Evolutionary conservation across 371 early-diverging fungal species (phyloP).

Genomic region (Mucor circinelloides): DNA sequence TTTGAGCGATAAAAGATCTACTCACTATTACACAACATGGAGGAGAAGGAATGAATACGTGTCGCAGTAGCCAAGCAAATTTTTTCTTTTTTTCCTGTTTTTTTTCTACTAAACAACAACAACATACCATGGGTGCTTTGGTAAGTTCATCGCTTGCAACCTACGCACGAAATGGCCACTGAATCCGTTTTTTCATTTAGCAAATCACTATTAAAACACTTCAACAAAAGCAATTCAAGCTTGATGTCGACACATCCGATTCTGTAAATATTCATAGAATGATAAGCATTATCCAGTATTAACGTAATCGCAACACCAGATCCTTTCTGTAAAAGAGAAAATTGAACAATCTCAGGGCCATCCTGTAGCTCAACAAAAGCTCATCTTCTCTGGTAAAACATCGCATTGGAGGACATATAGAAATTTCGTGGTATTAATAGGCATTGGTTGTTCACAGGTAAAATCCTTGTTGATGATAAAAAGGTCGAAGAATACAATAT

Average conservation of each 20-base stretch:
- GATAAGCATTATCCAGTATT: neutral
- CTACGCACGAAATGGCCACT: neutral
- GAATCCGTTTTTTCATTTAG: slow-evolving; percentile 30
- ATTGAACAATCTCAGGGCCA: slow-evolving; percentile 73
- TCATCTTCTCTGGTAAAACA: slow-evolving; percentile 80
- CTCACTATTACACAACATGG: neutral
- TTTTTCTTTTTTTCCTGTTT: neutral
- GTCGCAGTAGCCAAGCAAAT: slow-evolving; percentile 11
- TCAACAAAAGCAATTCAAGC: slow-evolving; percentile 77
- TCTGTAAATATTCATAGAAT: slow-evolving; percentile 51
- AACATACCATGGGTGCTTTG: slow-evolving; percentile 22
- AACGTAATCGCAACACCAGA: slow-evolving; percentile 31
- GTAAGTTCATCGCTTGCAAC: slow-evolving; percentile 6
- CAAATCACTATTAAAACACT: slow-evolving; percentile 90
- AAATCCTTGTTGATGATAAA: slow-evolving; percentile 83
- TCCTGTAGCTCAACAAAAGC: slow-evolving; percentile 77
- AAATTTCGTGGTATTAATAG: neutral
- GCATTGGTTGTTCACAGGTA: slow-evolving; percentile 58
- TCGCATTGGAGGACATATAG: neutral
- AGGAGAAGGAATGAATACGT: slow-evolving; percentile 6
- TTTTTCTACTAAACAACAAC: neutral
- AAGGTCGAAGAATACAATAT: slow-evolving; percentile 80
- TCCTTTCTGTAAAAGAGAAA: slow-evolving; percentile 76
- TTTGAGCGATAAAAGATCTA: neutral
- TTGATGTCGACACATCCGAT: slow-evolving; percentile 80